Evolutionary conservation across 768 basidiomycete genomes (phyloP).

Genomic region (Grammothele lineata): DNA sequence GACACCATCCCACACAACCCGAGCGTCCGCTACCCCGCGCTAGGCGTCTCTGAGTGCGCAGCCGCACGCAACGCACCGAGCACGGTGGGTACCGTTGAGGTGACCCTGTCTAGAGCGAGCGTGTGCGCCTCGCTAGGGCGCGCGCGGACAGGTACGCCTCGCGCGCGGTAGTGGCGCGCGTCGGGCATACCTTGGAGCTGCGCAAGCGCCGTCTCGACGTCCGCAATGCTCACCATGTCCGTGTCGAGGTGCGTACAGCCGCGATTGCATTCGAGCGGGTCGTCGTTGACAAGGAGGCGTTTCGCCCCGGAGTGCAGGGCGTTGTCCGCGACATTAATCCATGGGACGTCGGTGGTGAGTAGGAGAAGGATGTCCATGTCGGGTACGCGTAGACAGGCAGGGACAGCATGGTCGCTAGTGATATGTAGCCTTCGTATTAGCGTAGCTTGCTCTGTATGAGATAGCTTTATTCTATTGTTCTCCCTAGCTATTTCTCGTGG

Average conservation of each 20-base stretch:
- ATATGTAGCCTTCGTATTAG: too few species aligned
- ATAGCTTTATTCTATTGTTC: too few species aligned
- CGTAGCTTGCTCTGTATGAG: too few species aligned
- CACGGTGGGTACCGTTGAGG: slow-evolving; percentile 25
- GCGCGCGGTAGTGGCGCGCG: slow-evolving; percentile 4
- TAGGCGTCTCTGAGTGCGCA: slow-evolving; percentile 37
- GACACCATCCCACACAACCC: slow-evolving; percentile 63
- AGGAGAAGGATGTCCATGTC: slow-evolving; percentile 60
- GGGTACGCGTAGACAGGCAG: slow-evolving; percentile 41
- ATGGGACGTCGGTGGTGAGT: slow-evolving; percentile 63
- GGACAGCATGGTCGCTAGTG: too few species aligned
- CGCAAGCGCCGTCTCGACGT: slow-evolving; percentile 45
- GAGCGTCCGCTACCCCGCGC: slow-evolving; percentile 35
- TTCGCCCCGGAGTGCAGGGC: slow-evolving; percentile 39
- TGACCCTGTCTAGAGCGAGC: slow-evolving; percentile 5
- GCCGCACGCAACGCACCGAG: slow-evolving; percentile 42
- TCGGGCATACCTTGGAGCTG: slow-evolving; percentile 33
- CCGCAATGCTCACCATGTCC: slow-evolving; percentile 54
- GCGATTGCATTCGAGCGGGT: slow-evolving; percentile 49
- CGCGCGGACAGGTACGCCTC: slow-evolving; percentile 18
- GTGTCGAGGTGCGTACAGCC: slow-evolving; percentile 54
- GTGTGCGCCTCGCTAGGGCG: slow-evolving; percentile 14
- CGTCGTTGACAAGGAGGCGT: slow-evolving; percentile 59
- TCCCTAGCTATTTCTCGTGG: too few species aligned
- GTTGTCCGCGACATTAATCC: slow-evolving; percentile 49